phyloP scores from a whole-genome alignment of 129 eudicot species.

The Flaveria trinervia region DNA sequence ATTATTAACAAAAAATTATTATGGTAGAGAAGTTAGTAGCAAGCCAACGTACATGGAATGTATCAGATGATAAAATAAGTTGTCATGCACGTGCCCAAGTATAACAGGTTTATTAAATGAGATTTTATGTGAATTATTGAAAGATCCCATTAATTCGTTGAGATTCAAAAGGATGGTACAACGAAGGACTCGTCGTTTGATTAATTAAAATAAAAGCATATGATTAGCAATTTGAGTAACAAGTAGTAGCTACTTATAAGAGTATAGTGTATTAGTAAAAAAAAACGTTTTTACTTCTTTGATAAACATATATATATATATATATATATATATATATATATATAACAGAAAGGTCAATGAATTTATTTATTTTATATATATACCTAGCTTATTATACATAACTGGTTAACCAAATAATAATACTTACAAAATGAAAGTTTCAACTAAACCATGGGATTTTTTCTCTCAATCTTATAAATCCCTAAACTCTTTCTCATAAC shows the following conservation, averaged over 20 bases:
- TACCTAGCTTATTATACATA: no score
- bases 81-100: conserved; percentile 57
- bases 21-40: background rate
- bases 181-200: conserved; percentile 25
- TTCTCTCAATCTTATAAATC: no score
- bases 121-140: conserved; percentile 32
- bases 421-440: no score
- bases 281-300: no score
- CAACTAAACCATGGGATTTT: no score
- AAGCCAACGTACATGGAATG: conserved; percentile 48
- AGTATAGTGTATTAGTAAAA: background rate
- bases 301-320: background rate
- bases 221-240: background rate
- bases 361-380: no score
- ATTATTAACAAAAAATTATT: background rate
- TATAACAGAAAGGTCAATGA: no score
- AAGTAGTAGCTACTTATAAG: no score
- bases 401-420: no score
- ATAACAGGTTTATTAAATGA: conserved; percentile 36
- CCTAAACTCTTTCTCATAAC: no score
- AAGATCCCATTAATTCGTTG: conserved; percentile 20
- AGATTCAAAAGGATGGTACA: conserved; percentile 35
- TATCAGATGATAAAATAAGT: conserved; percentile 25
- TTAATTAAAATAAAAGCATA: background rate
- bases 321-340: no score